These are phyloP conservation scores for Bipolaris cookei DNA, from an alignment of 2,329 filamentous ascomycete species.

Conservation along the genomic window DNA sequence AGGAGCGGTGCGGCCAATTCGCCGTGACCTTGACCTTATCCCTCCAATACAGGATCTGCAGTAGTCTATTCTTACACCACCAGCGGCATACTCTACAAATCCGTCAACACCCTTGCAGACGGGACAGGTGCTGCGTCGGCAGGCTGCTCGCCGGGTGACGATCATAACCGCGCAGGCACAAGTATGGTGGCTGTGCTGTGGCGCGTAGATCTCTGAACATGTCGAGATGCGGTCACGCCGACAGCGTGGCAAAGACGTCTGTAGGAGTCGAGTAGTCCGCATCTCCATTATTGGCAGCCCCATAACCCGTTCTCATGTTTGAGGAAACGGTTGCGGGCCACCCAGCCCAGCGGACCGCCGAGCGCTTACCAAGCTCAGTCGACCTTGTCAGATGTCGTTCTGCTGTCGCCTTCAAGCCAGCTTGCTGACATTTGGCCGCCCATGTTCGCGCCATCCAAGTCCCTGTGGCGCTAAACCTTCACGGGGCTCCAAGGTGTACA, in stretches of 20 bases:
- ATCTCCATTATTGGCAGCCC: slow-evolving; percentile 26
- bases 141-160: slow-evolving; percentile 9
- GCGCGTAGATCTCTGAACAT: slow-evolving; percentile 25
- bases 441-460: slow-evolving; percentile 15
- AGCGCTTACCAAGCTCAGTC: slow-evolving; percentile 18
- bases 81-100: slow-evolving; percentile 4
- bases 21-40: not conserved
- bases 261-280: not conserved
- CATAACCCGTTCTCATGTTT: slow-evolving; percentile 11
- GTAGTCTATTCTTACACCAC: slow-evolving; percentile 10
- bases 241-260: slow-evolving; percentile 29
- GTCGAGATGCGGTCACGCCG: slow-evolving; percentile 30
- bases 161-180: slow-evolving; percentile 20
- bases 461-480: slow-evolving; percentile 28
- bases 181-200: slow-evolving; percentile 34
- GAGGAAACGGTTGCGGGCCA: slow-evolving; percentile 23
- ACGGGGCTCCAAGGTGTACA: slow-evolving; percentile 20
- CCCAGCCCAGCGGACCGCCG: slow-evolving; percentile 19
- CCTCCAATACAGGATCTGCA: slow-evolving; percentile 4
- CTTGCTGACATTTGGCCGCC: slow-evolving; percentile 15
- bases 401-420: slow-evolving; percentile 20
- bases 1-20: not conserved
- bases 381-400: slow-evolving; percentile 12
- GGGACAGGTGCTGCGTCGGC: slow-evolving; percentile 9
- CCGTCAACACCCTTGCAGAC: slow-evolving; percentile 12